phyloP scores from a whole-genome alignment of 1,139 yeast species.

The Debaryomyces sp. region DNA sequence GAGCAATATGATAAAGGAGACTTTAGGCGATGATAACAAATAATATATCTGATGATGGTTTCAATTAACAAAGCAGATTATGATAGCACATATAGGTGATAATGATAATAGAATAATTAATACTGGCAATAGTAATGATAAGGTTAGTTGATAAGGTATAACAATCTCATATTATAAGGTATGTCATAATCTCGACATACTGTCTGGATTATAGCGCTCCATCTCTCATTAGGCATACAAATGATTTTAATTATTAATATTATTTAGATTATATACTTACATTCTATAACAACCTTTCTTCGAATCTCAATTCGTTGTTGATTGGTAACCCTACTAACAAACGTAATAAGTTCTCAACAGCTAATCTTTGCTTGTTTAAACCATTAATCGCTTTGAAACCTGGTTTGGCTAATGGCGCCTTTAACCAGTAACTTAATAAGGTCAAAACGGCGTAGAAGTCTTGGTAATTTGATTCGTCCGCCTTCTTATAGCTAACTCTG shows the following conservation, averaged over 20 bases:
- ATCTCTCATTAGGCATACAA: background rate
- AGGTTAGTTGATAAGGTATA: no score
- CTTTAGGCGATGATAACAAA: no score
- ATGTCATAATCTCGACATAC: no score
- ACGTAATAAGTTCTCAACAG: slow-evolving; percentile 87
- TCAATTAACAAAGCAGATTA: background rate
- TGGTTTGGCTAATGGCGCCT: slow-evolving; percentile 92
- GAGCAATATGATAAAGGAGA: no score
- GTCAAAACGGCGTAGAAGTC: slow-evolving; percentile 84
- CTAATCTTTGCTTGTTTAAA: slow-evolving; percentile 91
- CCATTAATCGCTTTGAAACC: slow-evolving; percentile 93
- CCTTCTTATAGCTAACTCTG: slow-evolving; percentile 76
- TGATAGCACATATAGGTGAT: background rate
- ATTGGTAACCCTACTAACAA: slow-evolving; percentile 89
- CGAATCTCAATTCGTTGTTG: slow-evolving; percentile 89
- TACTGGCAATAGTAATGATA: no score
- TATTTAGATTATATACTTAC: background rate
- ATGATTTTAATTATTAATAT: background rate
- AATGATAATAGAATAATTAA: background rate
- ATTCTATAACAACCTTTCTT: slow-evolving; percentile 65
- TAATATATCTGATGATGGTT: no score
- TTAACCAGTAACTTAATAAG: slow-evolving; percentile 92
- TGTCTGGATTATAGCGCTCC: no score
- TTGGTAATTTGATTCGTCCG: slow-evolving; percentile 50
- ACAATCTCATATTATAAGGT: no score